Conservation (phyloP, 129 eudicot genomes). For the Flaveria robusta region DNA sequence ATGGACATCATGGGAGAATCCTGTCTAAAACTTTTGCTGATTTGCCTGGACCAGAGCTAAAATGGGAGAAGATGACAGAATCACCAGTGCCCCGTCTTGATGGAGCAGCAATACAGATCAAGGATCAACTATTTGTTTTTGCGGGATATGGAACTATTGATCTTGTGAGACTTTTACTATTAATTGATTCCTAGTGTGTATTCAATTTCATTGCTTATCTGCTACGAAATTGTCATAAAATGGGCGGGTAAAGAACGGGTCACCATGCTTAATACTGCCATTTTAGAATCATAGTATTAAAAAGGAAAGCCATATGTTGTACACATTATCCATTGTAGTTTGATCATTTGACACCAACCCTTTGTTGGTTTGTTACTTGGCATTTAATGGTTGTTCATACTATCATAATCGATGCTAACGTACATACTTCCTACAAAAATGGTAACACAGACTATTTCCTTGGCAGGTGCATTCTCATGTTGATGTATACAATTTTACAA, state of each 20-base stretch:
- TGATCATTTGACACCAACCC: not conserved
- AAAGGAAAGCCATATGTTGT: not conserved
- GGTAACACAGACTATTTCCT: not conserved
- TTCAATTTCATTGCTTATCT: not conserved
- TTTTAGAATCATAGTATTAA: not conserved
- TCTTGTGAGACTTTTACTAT: conserved; percentile 44
- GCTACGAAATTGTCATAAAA: conserved; percentile 2
- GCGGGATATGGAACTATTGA: conserved; percentile 98
- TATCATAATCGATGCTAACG: not conserved
- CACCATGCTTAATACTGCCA: not conserved
- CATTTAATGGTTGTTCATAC: not conserved
- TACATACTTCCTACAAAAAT: not conserved
- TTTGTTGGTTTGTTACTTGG: not conserved
- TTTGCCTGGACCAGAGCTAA: conserved; percentile 71
- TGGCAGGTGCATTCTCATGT: conserved; percentile 96
- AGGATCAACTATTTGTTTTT: conserved; percentile 76
- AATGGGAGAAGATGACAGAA: conserved; percentile 83
- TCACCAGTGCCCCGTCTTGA: conserved; percentile 97
- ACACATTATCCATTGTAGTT: not conserved
- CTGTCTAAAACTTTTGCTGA: conserved; percentile 89
- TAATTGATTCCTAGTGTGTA: not conserved
- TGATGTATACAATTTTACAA: conserved; percentile 79
- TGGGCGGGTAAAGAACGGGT: not conserved
- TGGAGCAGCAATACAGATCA: conserved; percentile 91
- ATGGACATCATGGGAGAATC: conserved; percentile 33